Conservation (phyloP, 768 basidiomycete species). For the Clitopilus hobsonii region DNA sequence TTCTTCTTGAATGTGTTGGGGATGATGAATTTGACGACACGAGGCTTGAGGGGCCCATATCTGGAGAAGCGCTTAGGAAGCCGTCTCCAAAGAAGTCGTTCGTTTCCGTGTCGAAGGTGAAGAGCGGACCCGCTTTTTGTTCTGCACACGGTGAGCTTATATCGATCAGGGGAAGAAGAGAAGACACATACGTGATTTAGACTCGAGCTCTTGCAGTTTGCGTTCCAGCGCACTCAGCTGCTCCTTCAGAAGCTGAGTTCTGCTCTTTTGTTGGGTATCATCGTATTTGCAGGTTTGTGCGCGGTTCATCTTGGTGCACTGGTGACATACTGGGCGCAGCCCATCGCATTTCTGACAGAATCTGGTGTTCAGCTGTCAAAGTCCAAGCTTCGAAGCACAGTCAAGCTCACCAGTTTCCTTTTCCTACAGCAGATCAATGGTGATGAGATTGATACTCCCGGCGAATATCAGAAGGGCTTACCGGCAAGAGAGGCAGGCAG, state of each 20-base stretch:
- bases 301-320: conserved; percentile 52
- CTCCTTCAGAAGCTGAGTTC: conserved; percentile 54
- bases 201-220: conserved; percentile 49
- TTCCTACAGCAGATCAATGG: conserved; percentile 22
- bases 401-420: conserved; percentile 35
- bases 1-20: background rate
- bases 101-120: conserved; percentile 3
- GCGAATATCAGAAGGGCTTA: conserved; percentile 16
- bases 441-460: background rate
- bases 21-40: conserved; percentile 4
- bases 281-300: conserved; percentile 53
- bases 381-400: background rate
- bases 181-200: conserved; percentile 17
- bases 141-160: background rate
- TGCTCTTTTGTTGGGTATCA: conserved; percentile 54
- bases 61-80: background rate
- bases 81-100: conserved; percentile 1
- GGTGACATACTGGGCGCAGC: conserved; percentile 47
- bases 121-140: conserved; percentile 5
- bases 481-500: conserved; percentile 42
- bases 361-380: background rate
- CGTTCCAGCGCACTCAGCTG: conserved; percentile 50
- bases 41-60: background rate
- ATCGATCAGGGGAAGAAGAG: background rate
- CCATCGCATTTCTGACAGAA: conserved; percentile 57